Conservation (phyloP, 2,329 filamentous ascomycete genomes). For the Talaromyces verruculosus region DNA sequence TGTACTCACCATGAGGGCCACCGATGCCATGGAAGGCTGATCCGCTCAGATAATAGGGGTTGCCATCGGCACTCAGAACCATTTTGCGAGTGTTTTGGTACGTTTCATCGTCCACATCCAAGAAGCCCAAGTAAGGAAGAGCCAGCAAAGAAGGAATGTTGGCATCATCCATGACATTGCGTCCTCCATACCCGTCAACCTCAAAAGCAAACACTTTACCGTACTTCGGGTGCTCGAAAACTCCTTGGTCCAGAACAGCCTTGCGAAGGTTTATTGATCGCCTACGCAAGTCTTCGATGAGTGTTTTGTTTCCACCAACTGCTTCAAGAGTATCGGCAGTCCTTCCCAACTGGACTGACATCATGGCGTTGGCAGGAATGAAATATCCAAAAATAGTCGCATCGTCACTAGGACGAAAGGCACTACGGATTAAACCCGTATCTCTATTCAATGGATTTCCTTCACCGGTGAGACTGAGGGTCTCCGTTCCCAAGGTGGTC, state of each 20-base stretch:
- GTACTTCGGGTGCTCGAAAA: slow-evolving; percentile 55
- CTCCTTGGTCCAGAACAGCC: slow-evolving; percentile 81
- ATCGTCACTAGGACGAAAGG: slow-evolving; percentile 93
- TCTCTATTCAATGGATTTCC: slow-evolving; percentile 88
- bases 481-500: slow-evolving; percentile 85
- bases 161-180: slow-evolving; percentile 65
- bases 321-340: slow-evolving; percentile 67
- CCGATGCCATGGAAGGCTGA: slow-evolving; percentile 81
- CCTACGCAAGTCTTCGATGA: slow-evolving; percentile 51
- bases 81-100: slow-evolving; percentile 89
- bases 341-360: slow-evolving; percentile 81
- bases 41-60: slow-evolving; percentile 85
- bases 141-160: slow-evolving; percentile 64
- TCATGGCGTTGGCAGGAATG: slow-evolving; percentile 95
- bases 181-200: slow-evolving; percentile 63
- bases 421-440: slow-evolving; percentile 83
- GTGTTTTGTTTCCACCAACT: slow-evolving; percentile 54
- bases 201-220: slow-evolving; percentile 65
- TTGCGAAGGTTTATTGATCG: slow-evolving; percentile 67
- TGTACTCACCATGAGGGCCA: slow-evolving; percentile 61
- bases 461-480: slow-evolving; percentile 73
- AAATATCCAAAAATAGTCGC: slow-evolving; percentile 92
- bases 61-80: slow-evolving; percentile 71
- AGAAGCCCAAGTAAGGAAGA: slow-evolving; percentile 60
- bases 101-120: slow-evolving; percentile 60